phyloP scores from a whole-genome alignment of 2,329 filamentous ascomycete genomes.

The Dactylellina sp. region DNA sequence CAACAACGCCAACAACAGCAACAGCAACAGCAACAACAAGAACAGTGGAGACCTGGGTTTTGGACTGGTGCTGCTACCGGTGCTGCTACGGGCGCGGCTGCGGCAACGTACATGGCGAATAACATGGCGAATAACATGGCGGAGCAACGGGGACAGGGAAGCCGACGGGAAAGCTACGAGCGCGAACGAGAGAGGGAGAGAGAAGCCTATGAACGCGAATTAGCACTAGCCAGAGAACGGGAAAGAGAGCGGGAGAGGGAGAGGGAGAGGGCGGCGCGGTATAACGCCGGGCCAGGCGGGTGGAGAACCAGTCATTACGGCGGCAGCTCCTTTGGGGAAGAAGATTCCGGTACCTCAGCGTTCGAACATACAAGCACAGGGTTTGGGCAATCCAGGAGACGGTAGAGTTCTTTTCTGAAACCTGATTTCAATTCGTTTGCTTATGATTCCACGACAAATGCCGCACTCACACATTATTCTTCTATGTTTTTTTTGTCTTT shows the following conservation, averaged over 20 bases:
- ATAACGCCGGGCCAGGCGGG: conserved; percentile 20
- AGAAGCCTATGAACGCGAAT: conserved; percentile 2
- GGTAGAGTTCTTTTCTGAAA: conserved; percentile 12
- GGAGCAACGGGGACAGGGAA: conserved; percentile 13
- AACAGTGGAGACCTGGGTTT: conserved; percentile 51
- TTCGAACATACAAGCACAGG: conserved; percentile 52
- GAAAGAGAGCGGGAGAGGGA: conserved; percentile 19
- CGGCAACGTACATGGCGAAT: conserved; percentile 36
- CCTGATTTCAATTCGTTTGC: background rate
- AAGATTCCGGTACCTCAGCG: conserved; percentile 12
- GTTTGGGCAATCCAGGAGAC: conserved; percentile 44
- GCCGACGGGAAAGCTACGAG: conserved; percentile 25
- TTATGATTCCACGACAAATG: conserved; percentile 9
- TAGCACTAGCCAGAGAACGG: conserved; percentile 5
- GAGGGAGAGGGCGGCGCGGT: conserved; percentile 23
- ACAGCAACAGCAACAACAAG: conserved; percentile 24
- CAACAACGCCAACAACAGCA: conserved; percentile 21
- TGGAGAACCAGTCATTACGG: conserved; percentile 53
- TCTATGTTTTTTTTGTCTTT: conserved; percentile 14
- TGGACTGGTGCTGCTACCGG: conserved; percentile 54
- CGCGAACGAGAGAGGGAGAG: conserved; percentile 20
- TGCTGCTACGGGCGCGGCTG: conserved; percentile 38
- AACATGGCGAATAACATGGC: no score
- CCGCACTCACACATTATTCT: conserved; percentile 21
- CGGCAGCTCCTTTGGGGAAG: conserved; percentile 46